Evolutionary conservation across 257 asterid species (phyloP).

Genomic region (Plantago elongata): DNA sequence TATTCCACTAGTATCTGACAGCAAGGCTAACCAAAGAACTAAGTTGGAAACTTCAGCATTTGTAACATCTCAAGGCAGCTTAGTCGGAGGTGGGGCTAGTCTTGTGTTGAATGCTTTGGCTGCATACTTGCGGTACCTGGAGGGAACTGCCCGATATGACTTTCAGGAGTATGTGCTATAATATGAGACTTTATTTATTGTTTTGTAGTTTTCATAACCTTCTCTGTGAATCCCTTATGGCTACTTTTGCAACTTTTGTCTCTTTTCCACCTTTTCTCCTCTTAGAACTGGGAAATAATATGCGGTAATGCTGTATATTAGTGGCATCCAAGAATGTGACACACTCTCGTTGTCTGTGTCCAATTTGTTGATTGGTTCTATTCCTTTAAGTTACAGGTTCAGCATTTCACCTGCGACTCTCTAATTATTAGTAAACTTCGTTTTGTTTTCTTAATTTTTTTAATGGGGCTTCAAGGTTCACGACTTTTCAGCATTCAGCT

Average conservation of each 20-base stretch:
- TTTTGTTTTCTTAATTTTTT: too few relatives aligned
- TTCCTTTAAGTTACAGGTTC: too few relatives aligned
- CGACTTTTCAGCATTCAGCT: too few relatives aligned
- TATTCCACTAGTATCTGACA: constrained; percentile 22
- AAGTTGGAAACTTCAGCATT: constrained; percentile 64
- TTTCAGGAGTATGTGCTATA: constrained; percentile 74
- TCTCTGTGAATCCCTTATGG: neutral
- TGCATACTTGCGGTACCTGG: constrained; percentile 81
- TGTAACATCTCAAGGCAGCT: constrained; percentile 52
- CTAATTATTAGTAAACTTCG: too few relatives aligned
- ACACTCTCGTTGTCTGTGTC: too few relatives aligned
- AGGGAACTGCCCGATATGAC: constrained; percentile 82
- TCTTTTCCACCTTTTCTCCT: neutral
- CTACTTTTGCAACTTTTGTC: constrained; percentile 6
- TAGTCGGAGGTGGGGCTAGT: constrained; percentile 75
- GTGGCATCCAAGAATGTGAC: too few relatives aligned
- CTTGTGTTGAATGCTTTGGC: constrained; percentile 76
- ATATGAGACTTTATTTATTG: constrained; percentile 18
- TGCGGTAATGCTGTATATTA: too few relatives aligned
- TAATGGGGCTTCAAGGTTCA: too few relatives aligned
- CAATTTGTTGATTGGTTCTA: too few relatives aligned
- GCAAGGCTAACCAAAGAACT: constrained; percentile 34
- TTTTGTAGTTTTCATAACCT: too few relatives aligned
- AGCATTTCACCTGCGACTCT: too few relatives aligned
- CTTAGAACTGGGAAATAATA: too few relatives aligned